Evolutionary conservation across 2,329 filamentous ascomycete genomes (phyloP), one percentile per base, ranked within the genome.

Genomic region (Penicillium sp.): DNA sequence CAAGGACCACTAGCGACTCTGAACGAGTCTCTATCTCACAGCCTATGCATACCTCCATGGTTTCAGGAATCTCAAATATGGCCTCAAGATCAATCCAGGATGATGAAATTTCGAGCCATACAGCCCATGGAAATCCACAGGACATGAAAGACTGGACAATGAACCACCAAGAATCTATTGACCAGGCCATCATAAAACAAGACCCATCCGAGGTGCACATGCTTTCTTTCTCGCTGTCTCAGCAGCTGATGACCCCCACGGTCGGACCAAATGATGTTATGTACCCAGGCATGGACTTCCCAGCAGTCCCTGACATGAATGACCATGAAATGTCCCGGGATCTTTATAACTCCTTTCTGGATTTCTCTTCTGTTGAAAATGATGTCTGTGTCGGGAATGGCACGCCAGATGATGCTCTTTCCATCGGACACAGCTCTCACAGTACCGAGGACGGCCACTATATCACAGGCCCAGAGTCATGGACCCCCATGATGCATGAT

Each of bases 41-140:
- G 48, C 59, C 71, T 58, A 74, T 72, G 67, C 71, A 72, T 49
- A 65, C 59, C 60, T 64, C 71, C 62, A 61, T 72, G 61, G 60
- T 70, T 55, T 72, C 69, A 64, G 74, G 72, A 66, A 64, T 72
- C 46, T 67, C 72, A 66, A 73, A 71, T 63, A 67, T 74, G 66
- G 61, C 69, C 65, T 70, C 74, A 61, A 72, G 70, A 66, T 65
- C 66, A 61, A 53, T 69, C 68, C 73, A 74, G 70, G 74, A 76
- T 74, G 71, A 76, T 73, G 74, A 77, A 56, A 66, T 75, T 59
- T 72, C 72, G 53, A 73, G 69, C 66, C 72, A 73, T 57, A 69
- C 66, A 64, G 62, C 60, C 67, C 66, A 66, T 65, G 71, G 69
- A 64, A 70, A 60, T 39, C 57, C 69, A 58, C 69, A 70, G 61